Base-by-base conservation (phyloP, 2,329 filamentous ascomycete genomes). In the Nemania sp. region DNA sequence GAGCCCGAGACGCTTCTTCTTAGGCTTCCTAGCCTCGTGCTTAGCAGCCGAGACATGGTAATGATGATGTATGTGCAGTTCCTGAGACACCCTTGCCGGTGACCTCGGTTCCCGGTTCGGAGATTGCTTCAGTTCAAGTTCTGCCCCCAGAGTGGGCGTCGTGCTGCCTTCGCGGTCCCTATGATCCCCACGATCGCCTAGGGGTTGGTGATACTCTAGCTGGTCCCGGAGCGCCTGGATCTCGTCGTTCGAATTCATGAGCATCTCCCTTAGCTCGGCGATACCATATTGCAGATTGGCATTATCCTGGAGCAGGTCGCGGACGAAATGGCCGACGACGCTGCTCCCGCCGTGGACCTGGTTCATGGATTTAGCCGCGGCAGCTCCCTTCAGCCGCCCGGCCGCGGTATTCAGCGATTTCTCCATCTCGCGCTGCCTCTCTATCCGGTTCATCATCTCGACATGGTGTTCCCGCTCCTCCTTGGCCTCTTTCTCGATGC, bases 311-410 rank as follows among this genome's bases (percentile, higher is more conserved):
- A 99, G 84, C 64, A 99, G 92, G 78, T 98, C 96, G 73, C 94
- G 93, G 64, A 99, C 96, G 74, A 99, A 98, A 77, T 97, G 93
- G 22, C 93, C 94, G n/a, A 98, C 93, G 43, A 97, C 93, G 66
- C 85, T 90, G 69, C 85, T 89, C 10, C 88, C 86, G 64, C 82
- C 83, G 72, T 87, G 87, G 32, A 87, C 85, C 3, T 86, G 85
- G 3, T 85, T 86, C 47, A 92, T 81, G 2, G 89, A 89, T 72
- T 89, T 91, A 29, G 87, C 86, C 0, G 91, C 93, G 2, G 93
- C 93, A 13, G 92, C 92, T 10, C 92, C 92, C 80, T 95, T 96
- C 61, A 97, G 84, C 62, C 93, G 87, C 35, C 91, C 92, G 13
- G 93, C 93, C 2, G 93, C 93, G 26, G 89, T 90, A 73, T 92